Evolutionary conservation across 2,329 filamentous ascomycete genomes (phyloP).

Genomic region (Byssothecium circinans): DNA sequence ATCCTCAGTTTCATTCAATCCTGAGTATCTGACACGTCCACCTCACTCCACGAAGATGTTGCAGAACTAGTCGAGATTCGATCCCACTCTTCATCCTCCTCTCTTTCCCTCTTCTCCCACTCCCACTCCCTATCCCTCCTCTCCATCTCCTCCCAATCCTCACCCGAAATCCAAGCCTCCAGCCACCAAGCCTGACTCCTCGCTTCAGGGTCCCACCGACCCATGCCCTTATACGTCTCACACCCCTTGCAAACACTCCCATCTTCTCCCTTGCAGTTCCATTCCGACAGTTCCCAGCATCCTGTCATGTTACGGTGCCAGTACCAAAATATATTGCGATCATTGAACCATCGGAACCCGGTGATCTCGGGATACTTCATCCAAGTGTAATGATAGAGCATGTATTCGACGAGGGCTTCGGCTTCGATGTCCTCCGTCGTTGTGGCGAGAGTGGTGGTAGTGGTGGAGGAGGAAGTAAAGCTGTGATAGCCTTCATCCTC

Average conservation of each 20-base stretch:
- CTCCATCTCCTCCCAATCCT: constrained; percentile 10
- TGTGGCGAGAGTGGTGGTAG: constrained; percentile 10
- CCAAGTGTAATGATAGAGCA: constrained; percentile 1
- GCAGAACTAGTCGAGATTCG: too few relatives aligned
- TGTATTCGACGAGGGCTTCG: background rate
- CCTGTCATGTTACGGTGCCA: constrained; percentile 16
- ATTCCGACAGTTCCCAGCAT: constrained; percentile 10
- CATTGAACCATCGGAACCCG: constrained; percentile 11
- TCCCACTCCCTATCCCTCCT: background rate
- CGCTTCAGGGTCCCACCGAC: background rate
- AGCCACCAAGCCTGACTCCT: background rate
- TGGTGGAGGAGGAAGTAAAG: background rate
- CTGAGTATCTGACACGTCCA: too few relatives aligned
- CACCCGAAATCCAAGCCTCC: constrained; percentile 16
- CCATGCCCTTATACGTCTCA: background rate
- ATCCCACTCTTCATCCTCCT: constrained; percentile 1
- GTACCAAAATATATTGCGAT: constrained; percentile 10
- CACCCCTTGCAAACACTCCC: constrained; percentile 7
- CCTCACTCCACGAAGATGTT: too few relatives aligned
- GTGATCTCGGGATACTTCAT: background rate
- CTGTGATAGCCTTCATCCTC: constrained; percentile 6
- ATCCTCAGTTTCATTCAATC: too few relatives aligned
- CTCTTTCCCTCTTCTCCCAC: background rate
- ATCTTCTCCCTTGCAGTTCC: background rate
- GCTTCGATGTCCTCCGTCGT: constrained; percentile 7